These are phyloP conservation scores for Inga laurina DNA, from an alignment of 306 rosid genomes.

Conservation along the genomic window DNA sequence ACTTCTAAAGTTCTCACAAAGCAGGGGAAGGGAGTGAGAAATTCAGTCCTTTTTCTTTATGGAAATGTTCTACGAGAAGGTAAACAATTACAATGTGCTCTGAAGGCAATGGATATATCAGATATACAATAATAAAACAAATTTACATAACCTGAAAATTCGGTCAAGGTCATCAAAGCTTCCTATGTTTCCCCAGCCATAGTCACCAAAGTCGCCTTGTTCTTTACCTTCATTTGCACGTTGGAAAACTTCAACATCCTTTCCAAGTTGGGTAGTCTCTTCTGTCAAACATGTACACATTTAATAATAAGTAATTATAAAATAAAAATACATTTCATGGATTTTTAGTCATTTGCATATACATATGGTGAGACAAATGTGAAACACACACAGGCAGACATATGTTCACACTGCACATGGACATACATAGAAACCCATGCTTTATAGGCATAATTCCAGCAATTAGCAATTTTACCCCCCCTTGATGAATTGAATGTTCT, in stretches of 20 bases:
- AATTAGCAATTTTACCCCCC: constrained; percentile 48
- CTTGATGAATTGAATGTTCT: constrained; percentile 45
- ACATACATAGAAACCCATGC: constrained; percentile 16
- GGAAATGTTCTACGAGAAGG: not conserved
- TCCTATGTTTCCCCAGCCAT: constrained; percentile 90
- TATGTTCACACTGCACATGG: not conserved
- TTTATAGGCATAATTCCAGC: constrained; percentile 25
- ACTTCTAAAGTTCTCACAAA: constrained; percentile 20
- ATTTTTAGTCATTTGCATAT: constrained; percentile 20
- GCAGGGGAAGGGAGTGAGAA: not conserved
- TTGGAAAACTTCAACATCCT: constrained; percentile 60
- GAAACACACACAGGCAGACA: constrained; percentile 24
- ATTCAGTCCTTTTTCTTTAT: not conserved
- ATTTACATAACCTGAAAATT: constrained; percentile 75
- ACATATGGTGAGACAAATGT: constrained; percentile 17
- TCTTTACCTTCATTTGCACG: constrained; percentile 64
- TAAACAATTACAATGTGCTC: constrained; percentile 6
- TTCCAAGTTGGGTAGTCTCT: constrained; percentile 48
- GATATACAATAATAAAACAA: constrained; percentile 11
- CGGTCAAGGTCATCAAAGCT: constrained; percentile 93
- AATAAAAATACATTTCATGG: constrained; percentile 29
- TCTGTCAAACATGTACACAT: constrained; percentile 50
- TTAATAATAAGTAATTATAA: constrained; percentile 35
- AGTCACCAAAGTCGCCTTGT: constrained; percentile 84
- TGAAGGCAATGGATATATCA: constrained; percentile 17